Evolutionary conservation across 169 alveolate genomes (phyloP).

Genomic region (Eimeria sp.): DNA sequence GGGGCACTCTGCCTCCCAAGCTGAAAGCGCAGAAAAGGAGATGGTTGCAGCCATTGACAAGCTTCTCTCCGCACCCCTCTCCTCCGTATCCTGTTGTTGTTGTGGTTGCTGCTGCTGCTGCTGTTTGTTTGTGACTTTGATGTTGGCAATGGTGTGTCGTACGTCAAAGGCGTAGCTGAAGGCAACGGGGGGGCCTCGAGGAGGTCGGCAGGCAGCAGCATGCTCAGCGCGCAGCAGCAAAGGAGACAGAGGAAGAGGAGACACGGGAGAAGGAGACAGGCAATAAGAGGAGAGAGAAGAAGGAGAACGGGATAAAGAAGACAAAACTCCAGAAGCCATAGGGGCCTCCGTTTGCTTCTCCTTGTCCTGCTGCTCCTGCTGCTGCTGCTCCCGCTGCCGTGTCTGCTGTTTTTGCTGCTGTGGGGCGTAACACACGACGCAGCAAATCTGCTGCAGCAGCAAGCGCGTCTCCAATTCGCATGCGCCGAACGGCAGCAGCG

Average conservation of each 20-base stretch:
- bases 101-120: slow-evolving; percentile 53
- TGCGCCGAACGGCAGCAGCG: not conserved
- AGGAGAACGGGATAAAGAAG: not conserved
- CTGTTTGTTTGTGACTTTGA: not conserved
- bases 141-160: not conserved
- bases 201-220: slow-evolving; percentile 6
- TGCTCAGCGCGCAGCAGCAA: slow-evolving; percentile 22
- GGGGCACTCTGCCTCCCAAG: slow-evolving; percentile 36
- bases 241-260: slow-evolving; percentile 7
- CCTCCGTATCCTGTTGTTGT: not conserved
- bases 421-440: not conserved
- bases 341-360: no score
- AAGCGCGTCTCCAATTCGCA: not conserved
- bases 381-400: not conserved
- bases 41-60: not conserved
- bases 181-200: not conserved
- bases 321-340: no score
- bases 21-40: not conserved
- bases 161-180: not conserved
- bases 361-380: no score
- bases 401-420: not conserved
- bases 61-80: not conserved
- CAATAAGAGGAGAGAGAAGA: not conserved
- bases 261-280: not conserved
- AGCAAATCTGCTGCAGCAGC: not conserved